A percentile compares a stretch with the other conserved stretches of the same genome.
phyloP scores from a whole-genome alignment of 257 asterid genomes.

The Capsicum baccatum region DNA sequence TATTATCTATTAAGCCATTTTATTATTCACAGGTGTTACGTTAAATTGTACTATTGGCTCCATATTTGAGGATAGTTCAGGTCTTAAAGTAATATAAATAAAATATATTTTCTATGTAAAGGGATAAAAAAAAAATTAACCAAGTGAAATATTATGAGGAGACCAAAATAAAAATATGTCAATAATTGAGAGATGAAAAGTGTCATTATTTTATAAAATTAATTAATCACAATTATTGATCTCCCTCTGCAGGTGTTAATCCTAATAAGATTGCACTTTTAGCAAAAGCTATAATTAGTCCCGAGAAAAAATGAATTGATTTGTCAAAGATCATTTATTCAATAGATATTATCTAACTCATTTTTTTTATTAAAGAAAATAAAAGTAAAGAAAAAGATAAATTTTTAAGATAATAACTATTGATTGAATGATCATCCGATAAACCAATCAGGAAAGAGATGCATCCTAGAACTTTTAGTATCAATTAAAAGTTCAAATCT shows the following conservation, averaged over 20 bases:
- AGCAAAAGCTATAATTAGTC: background rate
- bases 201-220: background rate
- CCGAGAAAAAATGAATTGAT: background rate
- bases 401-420: too few species aligned
- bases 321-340: background rate
- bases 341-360: too few species aligned
- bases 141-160: background rate
- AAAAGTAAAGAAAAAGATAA: too few species aligned
- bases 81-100: background rate
- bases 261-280: conserved; percentile 26
- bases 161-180: background rate
- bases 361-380: too few species aligned
- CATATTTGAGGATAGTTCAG: too few species aligned
- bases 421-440: too few species aligned
- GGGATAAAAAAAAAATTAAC: background rate
- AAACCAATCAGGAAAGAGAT: too few species aligned
- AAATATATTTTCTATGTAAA: background rate
- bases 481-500: too few species aligned
- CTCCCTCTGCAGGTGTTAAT: background rate
- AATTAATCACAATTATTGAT: background rate
- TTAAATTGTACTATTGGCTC: background rate
- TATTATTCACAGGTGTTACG: background rate
- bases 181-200: background rate
- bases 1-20: background rate
- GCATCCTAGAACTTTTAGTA: too few species aligned